Evolutionary conservation across 768 basidiomycete species (phyloP).

Genomic region (Suillus sp.): DNA sequence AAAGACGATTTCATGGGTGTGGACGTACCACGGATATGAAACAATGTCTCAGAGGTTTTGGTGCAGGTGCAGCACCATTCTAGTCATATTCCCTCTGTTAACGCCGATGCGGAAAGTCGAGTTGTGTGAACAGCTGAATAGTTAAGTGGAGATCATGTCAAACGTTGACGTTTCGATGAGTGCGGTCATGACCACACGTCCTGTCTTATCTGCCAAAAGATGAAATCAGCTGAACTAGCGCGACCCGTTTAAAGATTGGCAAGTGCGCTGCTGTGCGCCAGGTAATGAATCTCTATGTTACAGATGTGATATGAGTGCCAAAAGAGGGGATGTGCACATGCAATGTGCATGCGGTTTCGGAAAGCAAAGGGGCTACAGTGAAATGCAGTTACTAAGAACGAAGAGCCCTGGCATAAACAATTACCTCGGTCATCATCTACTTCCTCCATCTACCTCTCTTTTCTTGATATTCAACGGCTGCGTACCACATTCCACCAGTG

Average conservation of each 20-base stretch:
- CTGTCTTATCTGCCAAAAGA: not conserved
- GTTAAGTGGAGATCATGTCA: not conserved
- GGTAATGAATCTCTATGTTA: not conserved
- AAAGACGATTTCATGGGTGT: not conserved
- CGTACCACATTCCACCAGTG: conserved; percentile 83
- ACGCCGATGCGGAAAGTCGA: not conserved
- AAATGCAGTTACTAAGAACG: not conserved
- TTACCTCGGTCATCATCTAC: not conserved
- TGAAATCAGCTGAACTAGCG: not conserved
- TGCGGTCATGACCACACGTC: not conserved
- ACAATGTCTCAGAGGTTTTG: not conserved
- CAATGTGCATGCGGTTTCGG: not conserved
- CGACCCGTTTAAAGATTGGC: not conserved
- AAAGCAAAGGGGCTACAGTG: not conserved
- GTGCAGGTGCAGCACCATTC: not conserved
- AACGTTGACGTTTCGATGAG: not conserved
- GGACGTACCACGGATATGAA: not conserved
- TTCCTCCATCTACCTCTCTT: conserved; percentile 31
- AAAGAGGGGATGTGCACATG: not conserved
- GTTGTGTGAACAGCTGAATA: not conserved
- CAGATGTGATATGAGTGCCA: not conserved
- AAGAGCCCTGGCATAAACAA: not conserved
- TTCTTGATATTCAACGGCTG: conserved; percentile 62
- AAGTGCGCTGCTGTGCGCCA: not conserved
- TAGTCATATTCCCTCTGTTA: not conserved